These are phyloP conservation scores for Ehretia macrophylla DNA, from an alignment of 257 asterid species.

Conservation along the genomic window DNA sequence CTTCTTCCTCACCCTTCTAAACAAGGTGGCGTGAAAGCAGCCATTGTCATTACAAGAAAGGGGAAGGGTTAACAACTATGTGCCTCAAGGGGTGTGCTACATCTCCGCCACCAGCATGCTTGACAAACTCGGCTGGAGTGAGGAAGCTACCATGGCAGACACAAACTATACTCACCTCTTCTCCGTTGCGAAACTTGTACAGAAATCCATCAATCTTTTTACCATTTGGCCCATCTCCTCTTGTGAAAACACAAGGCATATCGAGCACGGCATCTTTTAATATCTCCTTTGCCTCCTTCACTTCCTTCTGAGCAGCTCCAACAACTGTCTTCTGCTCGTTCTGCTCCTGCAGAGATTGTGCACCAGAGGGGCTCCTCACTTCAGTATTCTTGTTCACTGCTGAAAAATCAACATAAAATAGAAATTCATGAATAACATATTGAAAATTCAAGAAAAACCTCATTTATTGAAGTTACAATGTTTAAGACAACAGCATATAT, in stretches of 20 bases:
- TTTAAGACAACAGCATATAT: too few relatives aligned
- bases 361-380: background rate
- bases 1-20: too few relatives aligned
- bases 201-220: conserved; percentile 60
- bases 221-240: conserved; percentile 41
- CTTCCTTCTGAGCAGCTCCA: conserved; percentile 8
- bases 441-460: background rate
- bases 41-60: conserved; percentile 23
- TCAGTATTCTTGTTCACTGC: background rate
- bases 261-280: conserved; percentile 36
- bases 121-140: conserved; percentile 73
- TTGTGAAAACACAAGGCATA: conserved; percentile 71
- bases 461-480: too few relatives aligned
- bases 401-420: background rate
- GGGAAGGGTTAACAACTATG: conserved; percentile 57
- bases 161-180: conserved; percentile 72
- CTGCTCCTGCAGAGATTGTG: background rate
- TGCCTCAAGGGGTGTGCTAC: conserved; percentile 73
- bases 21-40: too few relatives aligned
- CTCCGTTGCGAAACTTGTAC: conserved; percentile 60
- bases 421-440: background rate
- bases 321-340: conserved; percentile 11
- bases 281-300: conserved; percentile 14
- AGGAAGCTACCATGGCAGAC: conserved; percentile 77
- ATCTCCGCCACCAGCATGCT: conserved; percentile 70